phyloP scores from a whole-genome alignment of 2,329 filamentous ascomycete species.

The Talaromyces sp. region DNA sequence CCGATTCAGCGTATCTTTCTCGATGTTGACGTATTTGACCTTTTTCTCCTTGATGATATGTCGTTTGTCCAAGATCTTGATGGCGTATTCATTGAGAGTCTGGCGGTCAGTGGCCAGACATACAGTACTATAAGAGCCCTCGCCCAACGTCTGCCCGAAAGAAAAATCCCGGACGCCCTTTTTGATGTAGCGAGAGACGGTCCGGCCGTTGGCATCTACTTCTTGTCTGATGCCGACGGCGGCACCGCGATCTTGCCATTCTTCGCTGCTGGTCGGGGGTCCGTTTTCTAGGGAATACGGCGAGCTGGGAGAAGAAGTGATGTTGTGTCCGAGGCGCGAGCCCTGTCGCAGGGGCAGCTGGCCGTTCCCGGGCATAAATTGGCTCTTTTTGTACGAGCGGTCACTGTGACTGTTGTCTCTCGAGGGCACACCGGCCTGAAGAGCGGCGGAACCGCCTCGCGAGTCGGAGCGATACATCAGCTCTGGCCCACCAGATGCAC shows the following conservation, averaged over 20 bases:
- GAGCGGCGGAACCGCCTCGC: conserved; percentile 54
- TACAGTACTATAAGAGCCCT: conserved; percentile 97
- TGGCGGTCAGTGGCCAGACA: conserved; percentile 89
- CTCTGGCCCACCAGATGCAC: conserved; percentile 50
- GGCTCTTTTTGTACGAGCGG: conserved; percentile 61
- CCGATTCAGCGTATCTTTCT: conserved; percentile 95
- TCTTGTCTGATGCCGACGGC: conserved; percentile 78
- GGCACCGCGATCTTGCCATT: conserved; percentile 95
- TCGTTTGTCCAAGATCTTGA: conserved; percentile 96
- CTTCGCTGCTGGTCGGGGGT: conserved; percentile 67
- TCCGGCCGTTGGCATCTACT: conserved; percentile 77
- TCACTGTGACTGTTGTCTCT: conserved; percentile 68
- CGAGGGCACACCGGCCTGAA: conserved; percentile 58
- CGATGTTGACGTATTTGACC: conserved; percentile 99
- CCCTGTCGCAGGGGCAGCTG: conserved; percentile 70
- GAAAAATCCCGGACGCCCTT: conserved; percentile 97
- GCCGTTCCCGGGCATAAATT: conserved; percentile 54
- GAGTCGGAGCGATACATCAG: conserved; percentile 59
- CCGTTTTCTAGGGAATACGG: conserved; percentile 56
- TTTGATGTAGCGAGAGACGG: conserved; percentile 78
- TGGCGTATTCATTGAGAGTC: conserved; percentile 91
- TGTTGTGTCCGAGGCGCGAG: conserved; percentile 64
- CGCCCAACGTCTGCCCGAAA: conserved; percentile 84
- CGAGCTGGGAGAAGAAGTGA: conserved; percentile 26
- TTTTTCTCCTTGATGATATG: conserved; percentile 99